Base-by-base conservation (phyloP, 2,329 filamentous ascomycete species). In the Pestalotiopsis sp. region DNA sequence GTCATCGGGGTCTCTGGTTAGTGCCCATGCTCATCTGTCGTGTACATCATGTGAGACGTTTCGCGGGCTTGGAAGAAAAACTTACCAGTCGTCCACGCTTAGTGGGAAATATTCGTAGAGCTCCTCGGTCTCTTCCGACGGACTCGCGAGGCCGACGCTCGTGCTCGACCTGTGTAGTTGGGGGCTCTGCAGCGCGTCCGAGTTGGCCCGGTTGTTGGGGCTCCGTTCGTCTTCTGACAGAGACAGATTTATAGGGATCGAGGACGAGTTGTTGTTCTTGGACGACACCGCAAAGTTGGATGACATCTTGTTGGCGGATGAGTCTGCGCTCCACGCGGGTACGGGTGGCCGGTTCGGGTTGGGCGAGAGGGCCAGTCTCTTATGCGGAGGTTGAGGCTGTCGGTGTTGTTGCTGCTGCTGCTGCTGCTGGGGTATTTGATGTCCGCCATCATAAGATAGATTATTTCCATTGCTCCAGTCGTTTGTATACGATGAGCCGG, bases 101-200 rank as follows among this genome's bases (percentile, higher is more conserved):
- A 98, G 85, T 0, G 95, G 95, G 72, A 98, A 98, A 77, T 98
- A 98, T 81, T 98, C 95, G 77, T 98, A 98, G 20, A 98, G 83
- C 72, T 95, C 83, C 80, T 98, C 95, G 0, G 91, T 91, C 73
- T 91, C 92, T 74, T 97, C 94, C 72, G 90, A 82, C 41, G 92
- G 86, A 76, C 91, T 91, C 77, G 88, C 86, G 73, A 85, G 73
- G 66, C 80, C 80, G 25, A 81, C 79, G 4, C 76, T 80, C 1
- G 77, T 75, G 11, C 75, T 74, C 5, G 77, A 67, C 71, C 69
- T 78, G 71, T 68, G 79, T 72, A 71, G 71, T 69, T 72, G 84
- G 1, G 87, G 87, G 71, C 87, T 89, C 31, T 84, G 82, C 56
- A 85, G 74, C 60, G 71, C 75, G 68, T 88, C 86, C 2, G 85